Percentiles rank a stretch among this genome's conserved stretches.
Conservation (phyloP, 108 stramenopile genomes). For the Fragilariopsis cylindrus region DNA sequence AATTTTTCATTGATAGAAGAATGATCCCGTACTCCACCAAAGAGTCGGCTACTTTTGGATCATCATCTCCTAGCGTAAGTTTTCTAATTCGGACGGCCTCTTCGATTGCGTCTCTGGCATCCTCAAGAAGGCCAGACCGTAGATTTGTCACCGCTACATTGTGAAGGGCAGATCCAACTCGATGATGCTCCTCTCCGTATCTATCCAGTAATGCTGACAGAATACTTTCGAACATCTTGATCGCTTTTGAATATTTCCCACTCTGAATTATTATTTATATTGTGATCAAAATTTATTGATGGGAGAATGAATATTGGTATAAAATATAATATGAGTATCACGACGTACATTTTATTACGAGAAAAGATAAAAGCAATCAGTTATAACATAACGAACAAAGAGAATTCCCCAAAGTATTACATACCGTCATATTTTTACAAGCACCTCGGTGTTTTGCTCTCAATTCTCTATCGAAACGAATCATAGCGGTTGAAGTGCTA, state of each 20-base stretch:
- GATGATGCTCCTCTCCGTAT: constrained; percentile 49
- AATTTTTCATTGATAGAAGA: constrained; percentile 56
- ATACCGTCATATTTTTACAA: constrained; percentile 60
- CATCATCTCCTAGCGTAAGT: constrained; percentile 37
- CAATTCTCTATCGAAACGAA: constrained; percentile 43
- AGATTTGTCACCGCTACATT: constrained; percentile 68
- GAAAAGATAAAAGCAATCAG: too few species aligned
- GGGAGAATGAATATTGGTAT: neutral
- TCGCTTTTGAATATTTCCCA: constrained; percentile 46
- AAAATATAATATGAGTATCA: neutral
- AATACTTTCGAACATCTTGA: constrained; percentile 59
- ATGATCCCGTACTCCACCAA: constrained; percentile 71
- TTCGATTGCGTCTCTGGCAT: constrained; percentile 68
- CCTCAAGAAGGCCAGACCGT: constrained; percentile 50
- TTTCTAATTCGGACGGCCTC: constrained; percentile 65
- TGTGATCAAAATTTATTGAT: constrained; percentile 5
- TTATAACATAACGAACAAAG: neutral
- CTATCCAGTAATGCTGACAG: constrained; percentile 43
- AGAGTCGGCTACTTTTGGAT: constrained; percentile 62
- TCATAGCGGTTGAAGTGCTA: neutral
- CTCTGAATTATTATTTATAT: constrained; percentile 26
- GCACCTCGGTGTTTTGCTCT: constrained; percentile 44
- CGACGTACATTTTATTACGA: neutral
- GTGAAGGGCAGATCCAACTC: constrained; percentile 68
- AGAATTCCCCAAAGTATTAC: neutral